Conservation (phyloP, 352 stramenopile genomes). For the Phytophthora chlamydospora region DNA sequence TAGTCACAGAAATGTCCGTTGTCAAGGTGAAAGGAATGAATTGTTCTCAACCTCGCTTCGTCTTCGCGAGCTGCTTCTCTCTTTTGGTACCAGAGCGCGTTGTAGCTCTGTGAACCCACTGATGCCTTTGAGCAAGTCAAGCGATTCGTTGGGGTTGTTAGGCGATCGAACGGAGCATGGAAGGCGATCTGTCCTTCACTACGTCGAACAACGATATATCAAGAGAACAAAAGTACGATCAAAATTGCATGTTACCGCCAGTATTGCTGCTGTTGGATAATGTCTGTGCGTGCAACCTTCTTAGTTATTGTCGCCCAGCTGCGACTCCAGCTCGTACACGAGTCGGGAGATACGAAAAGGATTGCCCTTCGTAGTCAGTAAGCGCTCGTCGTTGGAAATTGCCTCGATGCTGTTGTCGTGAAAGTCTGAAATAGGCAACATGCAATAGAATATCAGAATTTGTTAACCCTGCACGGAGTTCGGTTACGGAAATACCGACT, state of each 20-base stretch:
- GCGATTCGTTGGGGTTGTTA: no score
- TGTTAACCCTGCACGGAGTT: no score
- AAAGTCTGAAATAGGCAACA: conserved; percentile 26
- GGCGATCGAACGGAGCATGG: no score
- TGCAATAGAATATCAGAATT: background rate
- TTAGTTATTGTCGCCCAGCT: conserved; percentile 12
- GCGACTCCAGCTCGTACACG: conserved; percentile 35
- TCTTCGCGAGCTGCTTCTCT: no score
- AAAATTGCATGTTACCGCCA: conserved; percentile 32
- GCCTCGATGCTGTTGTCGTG: conserved; percentile 35
- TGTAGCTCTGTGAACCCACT: no score
- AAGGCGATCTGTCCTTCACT: no score
- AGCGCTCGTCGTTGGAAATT: conserved; percentile 36
- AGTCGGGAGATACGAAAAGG: conserved; percentile 41
- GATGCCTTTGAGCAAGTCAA: no score
- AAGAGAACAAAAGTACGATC: conserved; percentile 5
- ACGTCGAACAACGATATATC: no score
- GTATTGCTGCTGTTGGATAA: conserved; percentile 11
- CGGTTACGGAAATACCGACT: conserved; percentile 17
- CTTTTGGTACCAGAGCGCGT: no score
- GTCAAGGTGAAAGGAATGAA: no score
- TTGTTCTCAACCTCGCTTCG: no score
- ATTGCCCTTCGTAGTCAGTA: conserved; percentile 37
- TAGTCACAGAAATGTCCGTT: no score
- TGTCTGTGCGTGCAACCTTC: conserved; percentile 2